These are phyloP conservation scores for Serendipita sp. DNA, from an alignment of 768 basidiomycete species.

Conservation along the genomic window DNA sequence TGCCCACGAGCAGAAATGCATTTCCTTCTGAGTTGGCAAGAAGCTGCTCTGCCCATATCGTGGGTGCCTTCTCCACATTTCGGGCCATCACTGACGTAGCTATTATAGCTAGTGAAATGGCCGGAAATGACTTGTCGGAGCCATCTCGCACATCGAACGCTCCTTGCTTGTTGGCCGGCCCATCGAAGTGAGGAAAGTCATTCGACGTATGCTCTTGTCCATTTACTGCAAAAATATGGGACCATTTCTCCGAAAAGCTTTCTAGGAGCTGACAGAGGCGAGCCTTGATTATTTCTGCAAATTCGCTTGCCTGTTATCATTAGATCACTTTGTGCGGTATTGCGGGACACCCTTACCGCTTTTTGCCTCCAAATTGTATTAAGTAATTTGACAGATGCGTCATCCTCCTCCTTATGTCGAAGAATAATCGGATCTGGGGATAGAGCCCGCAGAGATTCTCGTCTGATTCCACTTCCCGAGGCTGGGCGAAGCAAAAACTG, in stretches of 20 bases:
- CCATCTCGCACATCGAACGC: no score
- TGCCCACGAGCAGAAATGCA: slow-evolving; percentile 42
- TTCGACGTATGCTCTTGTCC: no score
- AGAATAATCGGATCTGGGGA: slow-evolving; percentile 8
- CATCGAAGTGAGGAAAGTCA: no score
- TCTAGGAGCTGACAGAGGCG: no score
- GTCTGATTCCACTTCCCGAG: slow-evolving; percentile 43
- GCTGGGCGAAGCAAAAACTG: slow-evolving; percentile 34
- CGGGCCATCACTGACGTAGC: neutral
- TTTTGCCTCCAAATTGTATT: neutral
- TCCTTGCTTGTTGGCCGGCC: no score
- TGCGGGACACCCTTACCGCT: neutral
- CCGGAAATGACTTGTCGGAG: neutral
- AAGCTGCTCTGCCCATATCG: slow-evolving; percentile 28
- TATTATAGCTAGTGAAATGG: neutral
- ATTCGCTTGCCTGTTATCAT: neutral
- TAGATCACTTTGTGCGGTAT: neutral
- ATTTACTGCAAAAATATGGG: no score
- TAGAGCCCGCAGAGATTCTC: slow-evolving; percentile 30
- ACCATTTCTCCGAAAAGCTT: no score
- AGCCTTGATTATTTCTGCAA: neutral
- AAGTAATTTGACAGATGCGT: neutral
- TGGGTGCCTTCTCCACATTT: neutral
- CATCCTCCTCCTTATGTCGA: neutral
- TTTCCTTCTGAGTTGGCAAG: slow-evolving; percentile 33